Conservation (phyloP, 768 basidiomycete genomes). For the Trametes cinnabarina region DNA sequence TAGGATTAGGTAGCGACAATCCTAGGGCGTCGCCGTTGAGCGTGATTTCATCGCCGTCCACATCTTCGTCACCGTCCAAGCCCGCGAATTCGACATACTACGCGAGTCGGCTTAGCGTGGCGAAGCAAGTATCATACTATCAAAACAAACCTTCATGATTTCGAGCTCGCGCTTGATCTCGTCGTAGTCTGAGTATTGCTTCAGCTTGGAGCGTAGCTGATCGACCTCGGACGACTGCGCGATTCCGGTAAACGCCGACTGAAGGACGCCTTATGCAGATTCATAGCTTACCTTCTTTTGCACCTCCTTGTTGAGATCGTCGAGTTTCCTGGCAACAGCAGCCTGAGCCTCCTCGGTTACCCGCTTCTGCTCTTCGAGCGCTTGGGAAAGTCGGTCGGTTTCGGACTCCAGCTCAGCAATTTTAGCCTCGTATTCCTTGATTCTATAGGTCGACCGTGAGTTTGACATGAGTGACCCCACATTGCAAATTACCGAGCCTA, state of each 20-base stretch:
- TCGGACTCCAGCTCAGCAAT: constrained; percentile 77
- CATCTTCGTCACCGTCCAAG: constrained; percentile 66
- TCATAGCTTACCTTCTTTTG: constrained; percentile 45
- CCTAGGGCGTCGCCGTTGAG: constrained; percentile 45
- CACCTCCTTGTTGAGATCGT: constrained; percentile 61
- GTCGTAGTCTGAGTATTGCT: constrained; percentile 83
- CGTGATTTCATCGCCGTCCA: constrained; percentile 46
- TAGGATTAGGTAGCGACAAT: constrained; percentile 81
- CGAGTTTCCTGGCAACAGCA: constrained; percentile 48
- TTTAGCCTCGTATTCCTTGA: constrained; percentile 69
- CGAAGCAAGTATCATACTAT: background rate
- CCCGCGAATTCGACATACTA: constrained; percentile 97
- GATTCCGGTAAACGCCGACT: background rate
- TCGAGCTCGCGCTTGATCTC: constrained; percentile 97
- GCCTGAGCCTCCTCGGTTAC: constrained; percentile 47
- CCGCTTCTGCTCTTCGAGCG: constrained; percentile 61
- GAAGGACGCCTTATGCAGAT: background rate
- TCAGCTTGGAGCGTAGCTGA: constrained; percentile 63
- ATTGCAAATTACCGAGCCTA: constrained; percentile 35
- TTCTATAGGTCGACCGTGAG: constrained; percentile 40
- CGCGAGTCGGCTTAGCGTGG: background rate
- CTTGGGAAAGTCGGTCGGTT: constrained; percentile 62
- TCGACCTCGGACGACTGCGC: constrained; percentile 62
- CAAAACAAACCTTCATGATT: constrained; percentile 83
- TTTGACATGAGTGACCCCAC: too few relatives aligned